phyloP scores from a whole-genome alignment of 2,329 filamentous ascomycete species.

The Fusarium sp. region DNA sequence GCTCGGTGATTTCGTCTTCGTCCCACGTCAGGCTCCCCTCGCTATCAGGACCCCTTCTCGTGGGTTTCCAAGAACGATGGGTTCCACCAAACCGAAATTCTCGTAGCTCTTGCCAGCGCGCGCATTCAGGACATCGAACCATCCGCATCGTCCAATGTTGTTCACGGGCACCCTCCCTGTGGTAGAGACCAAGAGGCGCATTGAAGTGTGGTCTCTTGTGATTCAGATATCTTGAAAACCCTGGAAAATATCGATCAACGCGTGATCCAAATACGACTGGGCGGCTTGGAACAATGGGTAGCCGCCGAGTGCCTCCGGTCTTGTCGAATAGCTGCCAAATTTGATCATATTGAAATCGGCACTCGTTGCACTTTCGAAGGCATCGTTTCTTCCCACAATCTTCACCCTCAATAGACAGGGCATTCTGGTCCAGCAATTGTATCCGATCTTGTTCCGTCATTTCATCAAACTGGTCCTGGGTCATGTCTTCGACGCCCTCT shows the following conservation, averaged over 20 bases:
- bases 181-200: not conserved
- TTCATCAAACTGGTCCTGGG: not conserved
- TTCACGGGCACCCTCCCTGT: not conserved
- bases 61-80: not conserved
- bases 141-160: conserved; percentile 24
- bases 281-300: conserved; percentile 14
- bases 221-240: not conserved
- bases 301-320: not conserved
- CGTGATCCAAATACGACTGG: not conserved
- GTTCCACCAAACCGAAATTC: conserved; percentile 12
- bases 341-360: conserved; percentile 5
- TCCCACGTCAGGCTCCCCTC: not conserved
- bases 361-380: conserved; percentile 29
- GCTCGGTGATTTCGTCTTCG: no score
- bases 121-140: conserved; percentile 25
- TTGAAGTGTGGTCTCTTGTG: not conserved
- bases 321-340: not conserved
- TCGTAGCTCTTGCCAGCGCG: conserved; percentile 35
- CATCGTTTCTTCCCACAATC: conserved; percentile 15
- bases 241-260: conserved; percentile 31
- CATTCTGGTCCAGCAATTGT: conserved; percentile 4
- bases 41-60: not conserved
- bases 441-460: not conserved
- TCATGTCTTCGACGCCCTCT: not conserved
- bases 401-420: not conserved